These are phyloP conservation scores for Lasiodiplodia sp. DNA, from an alignment of 2,329 filamentous ascomycete genomes.

Conservation along the genomic window DNA sequence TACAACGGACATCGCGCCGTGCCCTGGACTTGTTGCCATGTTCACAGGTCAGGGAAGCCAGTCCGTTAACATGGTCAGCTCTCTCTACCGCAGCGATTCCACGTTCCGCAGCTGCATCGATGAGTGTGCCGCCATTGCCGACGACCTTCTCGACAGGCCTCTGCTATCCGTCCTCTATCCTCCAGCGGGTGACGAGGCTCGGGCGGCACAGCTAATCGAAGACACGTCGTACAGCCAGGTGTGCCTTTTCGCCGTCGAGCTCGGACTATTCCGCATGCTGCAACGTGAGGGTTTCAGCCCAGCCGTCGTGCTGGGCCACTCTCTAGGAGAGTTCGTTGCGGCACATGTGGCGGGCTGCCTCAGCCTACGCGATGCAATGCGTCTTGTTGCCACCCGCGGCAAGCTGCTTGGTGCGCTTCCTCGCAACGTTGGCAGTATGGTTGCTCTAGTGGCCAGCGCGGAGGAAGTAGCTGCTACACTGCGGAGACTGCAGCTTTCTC, in stretches of 20 bases:
- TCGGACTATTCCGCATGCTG: constrained; percentile 42
- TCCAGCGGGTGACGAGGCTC: not conserved
- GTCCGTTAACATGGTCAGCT: not conserved
- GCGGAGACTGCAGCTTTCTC: not conserved
- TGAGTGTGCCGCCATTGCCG: not conserved
- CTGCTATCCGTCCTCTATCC: not conserved
- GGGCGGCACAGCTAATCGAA: not conserved
- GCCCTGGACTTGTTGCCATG: not conserved
- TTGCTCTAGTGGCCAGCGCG: not conserved
- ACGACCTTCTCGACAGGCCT: not conserved
- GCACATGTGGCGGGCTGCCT: constrained; percentile 44
- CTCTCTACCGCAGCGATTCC: not conserved
- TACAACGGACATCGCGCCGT: not conserved
- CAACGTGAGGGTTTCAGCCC: constrained; percentile 38
- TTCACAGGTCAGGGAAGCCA: not conserved
- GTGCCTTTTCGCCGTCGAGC: constrained; percentile 48
- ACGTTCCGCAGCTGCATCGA: not conserved
- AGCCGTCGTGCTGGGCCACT: constrained; percentile 50
- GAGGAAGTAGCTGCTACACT: not conserved
- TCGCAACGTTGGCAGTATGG: not conserved
- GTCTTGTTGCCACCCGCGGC: constrained; percentile 28
- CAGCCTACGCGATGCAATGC: constrained; percentile 32
- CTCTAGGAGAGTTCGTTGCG: constrained; percentile 51
- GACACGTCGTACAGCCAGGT: constrained; percentile 41
- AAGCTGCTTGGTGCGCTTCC: not conserved